These are phyloP conservation scores for Talaromyces thailandensis DNA, from an alignment of 495 filamentous ascomycete genomes.

Conservation along the genomic window DNA sequence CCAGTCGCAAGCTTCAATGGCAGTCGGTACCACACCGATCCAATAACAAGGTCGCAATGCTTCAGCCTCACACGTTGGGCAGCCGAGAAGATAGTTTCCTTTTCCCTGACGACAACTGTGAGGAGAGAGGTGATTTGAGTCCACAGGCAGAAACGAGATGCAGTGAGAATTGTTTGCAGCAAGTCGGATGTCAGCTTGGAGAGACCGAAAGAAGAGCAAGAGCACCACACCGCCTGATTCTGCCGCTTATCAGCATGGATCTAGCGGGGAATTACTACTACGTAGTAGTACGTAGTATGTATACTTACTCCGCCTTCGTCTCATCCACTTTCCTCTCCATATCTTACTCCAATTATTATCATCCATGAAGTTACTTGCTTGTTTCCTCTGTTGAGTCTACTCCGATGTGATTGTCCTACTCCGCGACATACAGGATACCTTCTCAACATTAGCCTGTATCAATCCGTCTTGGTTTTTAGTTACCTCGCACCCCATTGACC, in stretches of 20 bases:
- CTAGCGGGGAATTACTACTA: background rate
- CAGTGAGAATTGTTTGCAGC: background rate
- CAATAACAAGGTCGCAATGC: conserved; percentile 8
- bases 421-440: background rate
- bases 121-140: background rate
- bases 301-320: background rate
- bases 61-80: conserved; percentile 40
- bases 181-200: background rate
- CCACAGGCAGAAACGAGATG: background rate
- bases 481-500: background rate
- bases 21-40: background rate
- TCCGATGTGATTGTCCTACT: background rate
- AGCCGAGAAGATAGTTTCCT: background rate
- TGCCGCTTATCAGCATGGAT: background rate
- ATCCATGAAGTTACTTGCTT: no score
- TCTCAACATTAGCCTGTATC: background rate
- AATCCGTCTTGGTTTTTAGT: background rate
- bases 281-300: no score
- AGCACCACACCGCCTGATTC: background rate
- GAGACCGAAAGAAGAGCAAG: background rate
- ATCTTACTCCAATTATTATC: background rate
- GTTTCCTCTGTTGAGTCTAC: background rate
- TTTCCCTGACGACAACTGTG: background rate
- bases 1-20: conserved; percentile 18
- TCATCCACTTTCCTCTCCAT: background rate